Evolutionary conservation across 2,329 filamentous ascomycete genomes (phyloP), one percentile per base, ranked within the genome.

Genomic region (Didymella exigua): DNA sequence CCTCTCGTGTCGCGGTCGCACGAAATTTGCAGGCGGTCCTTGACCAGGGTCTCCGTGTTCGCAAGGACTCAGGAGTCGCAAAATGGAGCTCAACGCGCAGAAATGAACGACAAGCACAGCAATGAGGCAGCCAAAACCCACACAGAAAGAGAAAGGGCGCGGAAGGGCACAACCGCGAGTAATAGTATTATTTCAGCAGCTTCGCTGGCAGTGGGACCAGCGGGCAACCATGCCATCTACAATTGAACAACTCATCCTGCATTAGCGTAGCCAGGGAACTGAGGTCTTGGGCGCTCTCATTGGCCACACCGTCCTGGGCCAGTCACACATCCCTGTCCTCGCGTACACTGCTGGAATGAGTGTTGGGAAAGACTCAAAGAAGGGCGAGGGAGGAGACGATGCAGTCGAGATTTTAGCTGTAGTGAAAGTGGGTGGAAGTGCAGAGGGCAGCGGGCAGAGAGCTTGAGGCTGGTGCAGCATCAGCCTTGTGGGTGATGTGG

Each of bases 181-280:
- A 47, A 46, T 54, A 61, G 56, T 65, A 70, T 67, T 68, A 67
- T 69, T 69, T 66, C 59, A 60, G 59, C 54, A 62, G 55, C 52
- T 54, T 49, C 49, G 62, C 59, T 62, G 59, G 59, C 61, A 63
- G 61, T 60, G 63, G 63, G 59, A 63, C 57, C 63, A 54, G 59
- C 59, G 59, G 49, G 53, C 60, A 59, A 63, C 62, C 60, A 63
- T 63, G 60, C 60, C 63, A 57, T 59, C 54, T 61, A 62, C 67
- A 68, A 65, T 71, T 69, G 69, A 66, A 72, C 71, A 74, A 70
- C 69, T 71, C 71, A 74, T 71, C 67, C 58, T 70, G 69, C 71
- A 73, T 74, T 74, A 74, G 71, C 69, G 69, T 51, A 63, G 42
- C 64, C 64, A 68, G 66, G 67, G 57, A 65, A 67, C 59, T 55